Conservation (phyloP, 129 eudicot genomes). For the Dittrichia graveolens region DNA sequence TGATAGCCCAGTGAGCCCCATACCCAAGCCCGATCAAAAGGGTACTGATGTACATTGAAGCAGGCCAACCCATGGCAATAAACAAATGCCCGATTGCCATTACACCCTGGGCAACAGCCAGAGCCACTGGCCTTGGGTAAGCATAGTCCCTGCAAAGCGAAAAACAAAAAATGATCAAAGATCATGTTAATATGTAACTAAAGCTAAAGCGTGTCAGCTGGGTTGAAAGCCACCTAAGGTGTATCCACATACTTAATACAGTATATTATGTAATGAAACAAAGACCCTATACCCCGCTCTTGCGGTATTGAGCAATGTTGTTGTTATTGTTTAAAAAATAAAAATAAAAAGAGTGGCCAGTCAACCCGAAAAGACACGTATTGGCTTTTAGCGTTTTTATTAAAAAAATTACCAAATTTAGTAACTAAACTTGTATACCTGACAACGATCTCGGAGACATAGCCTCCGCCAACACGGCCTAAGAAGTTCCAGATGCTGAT, state of each 20-base stretch:
- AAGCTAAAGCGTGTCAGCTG: not conserved
- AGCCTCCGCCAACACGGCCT: conserved; percentile 98
- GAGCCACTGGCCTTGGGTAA: conserved; percentile 83
- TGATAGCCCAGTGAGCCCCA: conserved; percentile 98
- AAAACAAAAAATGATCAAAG: not conserved
- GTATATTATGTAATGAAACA: too few relatives aligned
- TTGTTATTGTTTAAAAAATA: not conserved
- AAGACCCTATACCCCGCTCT: too few relatives aligned
- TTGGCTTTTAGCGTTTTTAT: not conserved
- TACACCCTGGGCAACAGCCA: conserved; percentile 77
- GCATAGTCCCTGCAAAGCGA: conserved; percentile 67
- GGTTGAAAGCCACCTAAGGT: too few relatives aligned
- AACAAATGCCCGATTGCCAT: conserved; percentile 92
- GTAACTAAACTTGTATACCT: conserved; percentile 43
- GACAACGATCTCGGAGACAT: conserved; percentile 83
- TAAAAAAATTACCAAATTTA: too few relatives aligned
- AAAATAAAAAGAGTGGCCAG: not conserved
- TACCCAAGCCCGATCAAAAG: conserved; percentile 93
- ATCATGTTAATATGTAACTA: conserved; percentile 2
- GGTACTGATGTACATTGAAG: conserved; percentile 85
- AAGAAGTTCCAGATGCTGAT: conserved; percentile 98
- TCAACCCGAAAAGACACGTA: not conserved
- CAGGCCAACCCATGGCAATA: conserved; percentile 94
- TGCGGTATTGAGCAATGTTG: too few relatives aligned
- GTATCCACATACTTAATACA: too few relatives aligned